Evolutionary conservation across 2,329 filamentous ascomycete genomes (phyloP).

Genomic region (Onygenales sp.): DNA sequence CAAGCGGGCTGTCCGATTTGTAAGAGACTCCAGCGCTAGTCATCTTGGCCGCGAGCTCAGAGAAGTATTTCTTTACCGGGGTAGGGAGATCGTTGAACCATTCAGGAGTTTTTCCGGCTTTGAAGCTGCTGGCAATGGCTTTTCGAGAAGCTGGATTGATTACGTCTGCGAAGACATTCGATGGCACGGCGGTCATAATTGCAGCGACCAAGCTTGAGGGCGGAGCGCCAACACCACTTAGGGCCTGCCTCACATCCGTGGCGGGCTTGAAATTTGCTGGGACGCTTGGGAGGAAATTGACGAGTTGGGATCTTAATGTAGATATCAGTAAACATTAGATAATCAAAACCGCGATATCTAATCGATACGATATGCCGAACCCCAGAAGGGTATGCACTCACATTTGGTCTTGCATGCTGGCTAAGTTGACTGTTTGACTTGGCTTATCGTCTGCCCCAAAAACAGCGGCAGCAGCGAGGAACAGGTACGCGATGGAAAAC

Average conservation of each 20-base stretch:
- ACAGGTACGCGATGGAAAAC: neutral
- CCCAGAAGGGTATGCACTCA: neutral
- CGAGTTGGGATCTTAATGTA: neutral
- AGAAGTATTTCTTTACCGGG: conserved; percentile 23
- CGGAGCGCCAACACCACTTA: neutral
- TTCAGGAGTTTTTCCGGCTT: conserved; percentile 21
- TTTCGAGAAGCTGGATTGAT: conserved; percentile 21
- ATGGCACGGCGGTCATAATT: conserved; percentile 23
- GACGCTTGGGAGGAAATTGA: neutral
- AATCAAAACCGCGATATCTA: too few species aligned
- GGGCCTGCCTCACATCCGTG: neutral
- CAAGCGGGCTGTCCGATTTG: neutral
- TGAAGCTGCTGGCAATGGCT: conserved; percentile 21
- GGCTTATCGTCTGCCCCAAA: neutral
- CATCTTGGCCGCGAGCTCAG: neutral
- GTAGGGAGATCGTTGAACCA: conserved; percentile 24
- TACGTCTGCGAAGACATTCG: conserved; percentile 21
- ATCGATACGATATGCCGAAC: too few species aligned
- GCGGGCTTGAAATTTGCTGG: neutral
- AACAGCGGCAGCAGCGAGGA: neutral
- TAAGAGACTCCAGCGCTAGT: neutral
- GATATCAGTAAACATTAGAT: neutral
- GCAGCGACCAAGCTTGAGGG: conserved; percentile 21
- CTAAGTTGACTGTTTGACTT: neutral
- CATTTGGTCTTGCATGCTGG: neutral